Evolutionary conservation across 768 basidiomycete species (phyloP).

Genomic region (Mrakia frigida): DNA sequence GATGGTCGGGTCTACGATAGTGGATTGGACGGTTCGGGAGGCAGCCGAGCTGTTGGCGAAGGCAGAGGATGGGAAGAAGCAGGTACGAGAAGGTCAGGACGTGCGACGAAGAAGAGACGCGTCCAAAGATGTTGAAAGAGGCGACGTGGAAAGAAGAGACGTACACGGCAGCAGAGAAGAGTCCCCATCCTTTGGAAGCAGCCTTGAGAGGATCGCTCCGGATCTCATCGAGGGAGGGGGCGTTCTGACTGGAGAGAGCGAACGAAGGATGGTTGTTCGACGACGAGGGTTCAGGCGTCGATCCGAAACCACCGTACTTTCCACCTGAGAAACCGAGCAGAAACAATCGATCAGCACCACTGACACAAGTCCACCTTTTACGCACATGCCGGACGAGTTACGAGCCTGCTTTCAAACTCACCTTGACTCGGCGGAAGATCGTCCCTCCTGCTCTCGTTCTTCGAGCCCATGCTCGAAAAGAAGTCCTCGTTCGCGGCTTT

Average conservation of each 20-base stretch:
- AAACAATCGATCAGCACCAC: slow-evolving; percentile 8
- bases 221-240: slow-evolving; percentile 1
- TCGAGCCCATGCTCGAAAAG: slow-evolving; percentile 73
- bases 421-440: slow-evolving; percentile 89
- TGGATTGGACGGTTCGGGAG: slow-evolving; percentile 38
- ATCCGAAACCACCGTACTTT: slow-evolving; percentile 62
- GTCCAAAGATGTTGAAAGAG: background rate
- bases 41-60: slow-evolving; percentile 18
- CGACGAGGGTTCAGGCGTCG: background rate
- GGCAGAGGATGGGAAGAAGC: background rate
- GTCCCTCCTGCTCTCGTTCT: slow-evolving; percentile 70
- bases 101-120: background rate
- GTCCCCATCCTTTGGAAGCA: slow-evolving; percentile 81
- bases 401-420: background rate
- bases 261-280: background rate
- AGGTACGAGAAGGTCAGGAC: background rate
- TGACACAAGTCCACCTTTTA: slow-evolving; percentile 11
- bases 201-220: slow-evolving; percentile 20
- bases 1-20: slow-evolving; percentile 83
- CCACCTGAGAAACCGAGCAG: slow-evolving; percentile 47
- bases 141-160: background rate
- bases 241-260: slow-evolving; percentile 13
- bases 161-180: slow-evolving; percentile 79
- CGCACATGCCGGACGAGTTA: background rate
- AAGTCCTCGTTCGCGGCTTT: slow-evolving; percentile 80